A percentile compares a stretch with the other conserved stretches of the same genome.
Conservation (phyloP, 2,329 filamentous ascomycete species). For the Elsinoe australis region DNA sequence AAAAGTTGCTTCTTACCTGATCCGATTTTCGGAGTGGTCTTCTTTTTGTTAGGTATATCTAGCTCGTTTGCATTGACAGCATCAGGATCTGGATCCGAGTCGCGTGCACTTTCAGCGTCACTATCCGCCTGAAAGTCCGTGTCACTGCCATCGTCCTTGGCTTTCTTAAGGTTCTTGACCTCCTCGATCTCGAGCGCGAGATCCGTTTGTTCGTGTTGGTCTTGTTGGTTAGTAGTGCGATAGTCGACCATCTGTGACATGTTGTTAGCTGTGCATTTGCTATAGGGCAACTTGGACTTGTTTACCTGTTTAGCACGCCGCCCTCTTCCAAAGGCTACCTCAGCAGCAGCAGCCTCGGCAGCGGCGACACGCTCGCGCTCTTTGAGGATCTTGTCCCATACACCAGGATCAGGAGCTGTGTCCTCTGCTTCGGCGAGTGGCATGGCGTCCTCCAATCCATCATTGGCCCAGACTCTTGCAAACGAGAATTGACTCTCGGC, state of each 20-base stretch:
- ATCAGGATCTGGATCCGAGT: constrained; percentile 24
- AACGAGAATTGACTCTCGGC: constrained; percentile 80
- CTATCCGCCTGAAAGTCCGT: constrained; percentile 44
- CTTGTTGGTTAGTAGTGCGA: constrained; percentile 28
- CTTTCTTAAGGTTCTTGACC: constrained; percentile 21
- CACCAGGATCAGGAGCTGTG: constrained; percentile 54
- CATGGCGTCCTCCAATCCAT: constrained; percentile 59
- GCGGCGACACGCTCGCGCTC: constrained; percentile 72
- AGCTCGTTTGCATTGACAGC: constrained; percentile 19
- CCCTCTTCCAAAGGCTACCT: constrained; percentile 76
- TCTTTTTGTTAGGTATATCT: constrained; percentile 10
- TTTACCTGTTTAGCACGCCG: constrained; percentile 54
- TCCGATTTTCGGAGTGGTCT: constrained; percentile 10
- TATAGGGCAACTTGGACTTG: constrained; percentile 16
- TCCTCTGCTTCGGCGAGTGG: constrained; percentile 40
- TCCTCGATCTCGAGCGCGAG: not conserved
- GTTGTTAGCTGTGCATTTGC: constrained; percentile 20
- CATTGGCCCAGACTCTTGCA: constrained; percentile 86
- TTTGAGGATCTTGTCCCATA: constrained; percentile 86
- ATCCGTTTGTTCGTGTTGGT: too few species aligned
- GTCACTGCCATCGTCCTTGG: constrained; percentile 35
- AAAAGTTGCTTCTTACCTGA: constrained; percentile 15
- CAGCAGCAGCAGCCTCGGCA: constrained; percentile 59
- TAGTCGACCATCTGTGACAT: constrained; percentile 41
- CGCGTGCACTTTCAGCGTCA: constrained; percentile 28